Evolutionary conservation across 495 filamentous ascomycete genomes (phyloP).

Genomic region (Xeromyces bisporus): DNA sequence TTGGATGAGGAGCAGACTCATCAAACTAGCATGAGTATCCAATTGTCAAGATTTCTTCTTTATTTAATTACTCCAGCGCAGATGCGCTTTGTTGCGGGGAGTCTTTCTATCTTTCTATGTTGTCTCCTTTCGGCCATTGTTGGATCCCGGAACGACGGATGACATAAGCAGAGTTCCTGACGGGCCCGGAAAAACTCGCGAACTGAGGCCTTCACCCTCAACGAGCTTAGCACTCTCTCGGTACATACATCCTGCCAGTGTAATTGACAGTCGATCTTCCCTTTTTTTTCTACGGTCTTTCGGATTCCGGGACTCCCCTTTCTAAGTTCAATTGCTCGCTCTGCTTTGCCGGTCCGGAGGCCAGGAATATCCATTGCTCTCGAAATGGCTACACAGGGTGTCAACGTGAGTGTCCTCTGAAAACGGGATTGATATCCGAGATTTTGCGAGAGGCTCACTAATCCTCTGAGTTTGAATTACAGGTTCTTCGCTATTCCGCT

Average conservation of each 20-base stretch:
- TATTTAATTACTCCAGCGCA: not conserved
- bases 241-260: too few relatives aligned
- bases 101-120: too few relatives aligned
- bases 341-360: constrained; percentile 13
- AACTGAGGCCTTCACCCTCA: constrained; percentile 26
- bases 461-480: constrained; percentile 7
- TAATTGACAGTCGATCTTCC: constrained; percentile 28
- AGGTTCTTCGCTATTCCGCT: constrained; percentile 93
- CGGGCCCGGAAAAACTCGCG: constrained; percentile 40
- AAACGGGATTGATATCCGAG: too few relatives aligned
- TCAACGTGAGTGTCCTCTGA: constrained; percentile 28
- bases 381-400: constrained; percentile 33
- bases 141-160: constrained; percentile 11
- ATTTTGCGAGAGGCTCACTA: too few relatives aligned
- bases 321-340: constrained; percentile 8
- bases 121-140: constrained; percentile 1
- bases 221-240: too few relatives aligned
- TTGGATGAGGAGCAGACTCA: not conserved
- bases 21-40: not conserved
- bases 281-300: constrained; percentile 18
- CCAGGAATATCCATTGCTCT: constrained; percentile 12
- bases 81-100: not conserved
- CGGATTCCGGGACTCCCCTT: constrained; percentile 13
- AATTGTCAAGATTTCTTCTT: not conserved
- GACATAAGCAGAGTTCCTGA: constrained; percentile 27